Conservation (phyloP, 106 monocot genomes). For the Ottelia alismoides region DNA sequence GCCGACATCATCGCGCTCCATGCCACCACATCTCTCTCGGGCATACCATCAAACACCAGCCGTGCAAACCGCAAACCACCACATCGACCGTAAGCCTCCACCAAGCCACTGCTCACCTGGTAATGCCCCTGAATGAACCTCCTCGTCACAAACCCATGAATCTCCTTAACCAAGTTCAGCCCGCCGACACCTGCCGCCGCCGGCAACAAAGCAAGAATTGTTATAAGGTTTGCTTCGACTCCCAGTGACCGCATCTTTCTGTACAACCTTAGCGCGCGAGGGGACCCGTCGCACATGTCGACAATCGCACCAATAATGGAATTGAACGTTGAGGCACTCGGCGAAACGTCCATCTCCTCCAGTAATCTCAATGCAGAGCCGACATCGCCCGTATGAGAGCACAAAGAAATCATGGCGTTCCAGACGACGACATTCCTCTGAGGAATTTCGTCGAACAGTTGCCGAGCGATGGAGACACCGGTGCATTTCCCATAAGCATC, state of each 20-base stretch:
- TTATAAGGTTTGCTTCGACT: conserved; percentile 34
- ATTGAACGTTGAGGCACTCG: conserved; percentile 51
- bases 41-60: conserved; percentile 22
- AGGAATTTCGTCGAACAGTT: conserved; percentile 50
- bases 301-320: conserved; percentile 42
- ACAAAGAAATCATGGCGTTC: conserved; percentile 49
- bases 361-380: conserved; percentile 19
- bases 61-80: conserved; percentile 32
- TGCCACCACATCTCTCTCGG: conserved; percentile 51
- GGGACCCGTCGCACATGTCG: conserved; percentile 4
- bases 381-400: conserved; percentile 21
- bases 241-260: conserved; percentile 29
- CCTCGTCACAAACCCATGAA: conserved; percentile 43
- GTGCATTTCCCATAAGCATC: conserved; percentile 45
- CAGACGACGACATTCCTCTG: conserved; percentile 49
- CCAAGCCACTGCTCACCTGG: conserved; percentile 44
- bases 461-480: conserved; percentile 20
- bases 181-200: conserved; percentile 19
- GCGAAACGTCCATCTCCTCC: conserved; percentile 39
- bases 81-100: conserved; percentile 64
- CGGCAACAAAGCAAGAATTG: conserved; percentile 50
- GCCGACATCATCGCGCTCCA: conserved; percentile 72
- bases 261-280: conserved; percentile 32
- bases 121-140: conserved; percentile 4
- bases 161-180: conserved; percentile 37